These are phyloP conservation scores for Marchantia paleacea DNA, from an alignment of 225 moss, liverwort and hornwort genomes.

Conservation along the genomic window DNA sequence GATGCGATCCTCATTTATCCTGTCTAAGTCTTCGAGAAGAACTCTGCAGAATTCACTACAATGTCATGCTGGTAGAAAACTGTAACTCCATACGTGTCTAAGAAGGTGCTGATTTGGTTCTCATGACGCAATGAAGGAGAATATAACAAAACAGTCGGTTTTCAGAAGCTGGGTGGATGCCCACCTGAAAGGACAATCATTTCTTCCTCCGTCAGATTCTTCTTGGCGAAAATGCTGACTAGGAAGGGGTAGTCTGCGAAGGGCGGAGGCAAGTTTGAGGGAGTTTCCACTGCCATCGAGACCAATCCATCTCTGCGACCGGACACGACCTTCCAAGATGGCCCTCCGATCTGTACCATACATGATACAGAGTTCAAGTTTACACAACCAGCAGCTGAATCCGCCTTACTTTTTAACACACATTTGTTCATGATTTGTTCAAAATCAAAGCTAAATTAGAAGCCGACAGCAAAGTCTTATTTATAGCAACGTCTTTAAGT, in stretches of 20 bases:
- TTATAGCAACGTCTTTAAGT: too few relatives aligned
- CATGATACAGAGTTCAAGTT: neutral
- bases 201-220: neutral
- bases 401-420: too few relatives aligned
- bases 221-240: neutral
- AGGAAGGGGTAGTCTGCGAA: neutral
- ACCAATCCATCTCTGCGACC: neutral
- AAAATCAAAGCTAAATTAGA: neutral
- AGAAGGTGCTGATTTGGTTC: too few relatives aligned
- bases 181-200: neutral
- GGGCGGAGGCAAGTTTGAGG: neutral
- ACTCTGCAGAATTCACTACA: neutral
- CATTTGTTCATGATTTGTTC: neutral
- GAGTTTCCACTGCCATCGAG: neutral
- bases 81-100: neutral
- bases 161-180: neutral
- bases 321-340: neutral
- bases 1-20: neutral
- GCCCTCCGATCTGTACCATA: constrained; percentile 5
- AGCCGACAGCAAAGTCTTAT: neutral
- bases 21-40: too few relatives aligned
- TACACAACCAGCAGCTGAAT: neutral
- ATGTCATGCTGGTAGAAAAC: neutral
- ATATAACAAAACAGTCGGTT: too few relatives aligned
- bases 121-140: neutral